Base-by-base conservation (phyloP, 1,284 basidiomycete genomes). In the Sutorius eximius region DNA sequence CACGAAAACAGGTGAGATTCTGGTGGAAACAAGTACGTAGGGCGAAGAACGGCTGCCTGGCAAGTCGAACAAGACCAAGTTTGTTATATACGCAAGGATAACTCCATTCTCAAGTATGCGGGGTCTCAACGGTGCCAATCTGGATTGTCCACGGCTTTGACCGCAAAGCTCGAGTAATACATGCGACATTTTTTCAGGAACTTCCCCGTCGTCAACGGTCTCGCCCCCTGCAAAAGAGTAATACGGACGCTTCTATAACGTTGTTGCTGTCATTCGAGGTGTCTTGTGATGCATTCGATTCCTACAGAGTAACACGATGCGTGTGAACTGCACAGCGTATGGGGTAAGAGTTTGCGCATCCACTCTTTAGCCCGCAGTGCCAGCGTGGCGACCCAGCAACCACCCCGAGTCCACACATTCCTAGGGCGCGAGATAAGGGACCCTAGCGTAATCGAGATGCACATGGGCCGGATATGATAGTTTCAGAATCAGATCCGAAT, bases 211-310 rank as follows among this genome's bases (percentile, higher is more conserved):
- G 44, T 61, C 43, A 53, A 48, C 45, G 46, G 51, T 38, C 62
- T 65, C 52, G 61, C 38, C 55, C 51, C 37, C 46, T 49, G 45
- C 30, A 24, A n/a, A 51, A 67, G 57, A 57, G 64, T 71, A 68
- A 70, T 66, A 51, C 22, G 13, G n/a, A 42, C 33, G 52, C 61
- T 69, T 69, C 61, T 67, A 65, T 59, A 59, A 61, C 70, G 62
- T 71, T 29, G 53, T 15, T 50, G 34, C 36, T 64, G 56, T 61
- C 53, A 69, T 49, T 49, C 41, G 20, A 43, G 44, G 33, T 43
- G 62, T 58, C 68, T 65, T 52, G 66, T 70, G 66, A 68, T 57
- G 42, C 44, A 29, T 41, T 44, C 30, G 22, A 49, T 53, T 53
- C 55, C 57, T 61, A 49, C 50, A 47, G 45, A 11, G 22, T 44